Percentiles rank a stretch among this genome's conserved stretches.
Evolutionary conservation across 305 asterid genomes (phyloP).

Genomic region (Solanum aculeatissimum): DNA sequence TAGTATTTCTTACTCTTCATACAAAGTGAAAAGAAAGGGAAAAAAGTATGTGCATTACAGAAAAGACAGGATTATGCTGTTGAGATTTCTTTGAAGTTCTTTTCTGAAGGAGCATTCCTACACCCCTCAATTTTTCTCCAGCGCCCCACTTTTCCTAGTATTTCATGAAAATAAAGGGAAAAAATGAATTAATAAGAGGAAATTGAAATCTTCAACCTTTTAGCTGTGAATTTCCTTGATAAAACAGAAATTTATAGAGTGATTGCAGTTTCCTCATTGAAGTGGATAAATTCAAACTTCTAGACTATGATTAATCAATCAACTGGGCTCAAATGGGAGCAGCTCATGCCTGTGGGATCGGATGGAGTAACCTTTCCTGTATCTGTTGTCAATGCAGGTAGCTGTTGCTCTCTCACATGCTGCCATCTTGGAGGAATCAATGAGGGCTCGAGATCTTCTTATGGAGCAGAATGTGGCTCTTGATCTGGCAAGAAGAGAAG

Average conservation of each 20-base stretch:
- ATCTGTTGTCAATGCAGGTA: conserved; percentile 38
- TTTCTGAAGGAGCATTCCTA: neutral
- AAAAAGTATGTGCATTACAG: neutral
- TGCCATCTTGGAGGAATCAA: conserved; percentile 89
- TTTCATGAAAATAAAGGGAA: neutral
- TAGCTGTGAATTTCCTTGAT: neutral
- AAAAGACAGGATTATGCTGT: neutral
- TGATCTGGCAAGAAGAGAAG: conserved; percentile 87
- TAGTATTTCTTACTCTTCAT: neutral
- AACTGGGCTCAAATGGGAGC: neutral
- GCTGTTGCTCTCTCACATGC: conserved; percentile 99
- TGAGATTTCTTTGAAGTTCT: neutral
- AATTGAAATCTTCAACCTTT: neutral
- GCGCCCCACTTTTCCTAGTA: neutral
- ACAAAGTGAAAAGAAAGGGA: neutral
- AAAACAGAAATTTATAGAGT: neutral
- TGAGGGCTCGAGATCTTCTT: conserved; percentile 91
- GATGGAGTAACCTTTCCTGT: neutral
- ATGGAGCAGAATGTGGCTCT: conserved; percentile 89
- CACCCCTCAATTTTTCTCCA: neutral
- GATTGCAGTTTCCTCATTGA: neutral
- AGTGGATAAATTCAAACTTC: neutral
- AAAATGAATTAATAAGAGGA: neutral
- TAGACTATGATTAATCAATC: neutral
- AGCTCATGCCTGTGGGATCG: neutral